phyloP scores from a whole-genome alignment of 1,284 basidiomycete genomes.

The Dichomitus squalens region DNA sequence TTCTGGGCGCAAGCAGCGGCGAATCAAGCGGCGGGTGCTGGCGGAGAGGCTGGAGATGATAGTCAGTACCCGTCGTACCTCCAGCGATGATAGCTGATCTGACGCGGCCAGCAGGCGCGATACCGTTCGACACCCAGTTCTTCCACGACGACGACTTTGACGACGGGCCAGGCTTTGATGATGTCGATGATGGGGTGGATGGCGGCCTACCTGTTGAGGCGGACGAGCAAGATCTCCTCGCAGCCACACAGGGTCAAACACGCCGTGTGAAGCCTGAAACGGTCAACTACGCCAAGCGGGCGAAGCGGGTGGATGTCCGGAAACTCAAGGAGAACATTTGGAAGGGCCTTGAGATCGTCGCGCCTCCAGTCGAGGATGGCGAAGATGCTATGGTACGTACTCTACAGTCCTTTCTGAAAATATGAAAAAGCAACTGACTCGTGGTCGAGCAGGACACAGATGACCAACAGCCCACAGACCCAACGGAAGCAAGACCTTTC shows the following conservation, averaged over 20 bases:
- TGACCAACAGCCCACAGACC: constrained; percentile 52
- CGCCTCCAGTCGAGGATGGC: constrained; percentile 42
- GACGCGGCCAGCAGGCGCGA: not conserved
- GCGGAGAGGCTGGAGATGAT: constrained; percentile 61
- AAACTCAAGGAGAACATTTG: constrained; percentile 99
- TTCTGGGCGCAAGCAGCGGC: constrained; percentile 96
- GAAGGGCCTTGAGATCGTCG: constrained; percentile 81
- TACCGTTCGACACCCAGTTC: constrained; percentile 94
- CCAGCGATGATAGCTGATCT: not conserved
- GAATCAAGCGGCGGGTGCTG: constrained; percentile 60
- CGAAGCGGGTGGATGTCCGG: constrained; percentile 96
- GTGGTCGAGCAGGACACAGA: constrained; percentile 52
- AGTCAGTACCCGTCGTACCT: constrained; percentile 42
- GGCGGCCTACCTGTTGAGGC: constrained; percentile 49
- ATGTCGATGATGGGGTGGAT: constrained; percentile 62
- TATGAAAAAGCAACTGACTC: no score
- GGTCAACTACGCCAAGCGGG: constrained; percentile 95
- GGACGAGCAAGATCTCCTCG: constrained; percentile 85
- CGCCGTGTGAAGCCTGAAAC: constrained; percentile 85
- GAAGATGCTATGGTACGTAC: constrained; percentile 60
- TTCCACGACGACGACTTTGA: constrained; percentile 95
- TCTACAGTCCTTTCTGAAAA: no score
- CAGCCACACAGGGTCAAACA: constrained; percentile 78
- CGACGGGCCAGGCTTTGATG: constrained; percentile 78
- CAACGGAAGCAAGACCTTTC: constrained; percentile 75